These are phyloP conservation scores for Mimosa bimucronata DNA, from an alignment of 306 rosid species.

Conservation along the genomic window DNA sequence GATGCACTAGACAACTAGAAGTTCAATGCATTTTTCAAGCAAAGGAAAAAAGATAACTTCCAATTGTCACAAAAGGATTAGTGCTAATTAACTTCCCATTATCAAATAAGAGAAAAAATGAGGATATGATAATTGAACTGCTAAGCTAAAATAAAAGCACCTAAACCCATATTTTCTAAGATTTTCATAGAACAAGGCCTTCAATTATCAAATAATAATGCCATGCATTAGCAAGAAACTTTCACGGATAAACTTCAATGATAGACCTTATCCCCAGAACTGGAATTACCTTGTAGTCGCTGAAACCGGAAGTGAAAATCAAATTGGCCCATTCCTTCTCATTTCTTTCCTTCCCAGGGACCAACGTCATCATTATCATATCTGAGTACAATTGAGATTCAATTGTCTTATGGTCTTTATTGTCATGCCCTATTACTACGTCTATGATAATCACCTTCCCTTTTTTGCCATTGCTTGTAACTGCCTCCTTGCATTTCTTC, in stretches of 20 bases:
- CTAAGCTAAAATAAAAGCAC: no score
- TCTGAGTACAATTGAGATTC: slow-evolving; percentile 24
- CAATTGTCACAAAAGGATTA: no score
- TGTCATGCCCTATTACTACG: not conserved
- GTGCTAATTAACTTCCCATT: no score
- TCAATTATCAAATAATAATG: not conserved
- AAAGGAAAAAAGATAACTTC: no score
- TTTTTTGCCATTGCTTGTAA: slow-evolving; percentile 7
- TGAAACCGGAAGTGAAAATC: slow-evolving; percentile 31
- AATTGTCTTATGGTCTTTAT: not conserved
- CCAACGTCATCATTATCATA: slow-evolving; percentile 35
- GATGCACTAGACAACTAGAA: no score
- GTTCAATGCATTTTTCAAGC: no score
- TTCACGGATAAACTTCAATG: slow-evolving; percentile 32
- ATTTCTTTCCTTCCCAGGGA: slow-evolving; percentile 35
- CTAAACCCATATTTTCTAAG: no score
- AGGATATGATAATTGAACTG: no score
- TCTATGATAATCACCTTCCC: not conserved
- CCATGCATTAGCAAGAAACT: not conserved
- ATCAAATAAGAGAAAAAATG: no score
- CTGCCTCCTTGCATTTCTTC: slow-evolving; percentile 42
- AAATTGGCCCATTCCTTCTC: slow-evolving; percentile 42
- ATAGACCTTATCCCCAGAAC: slow-evolving; percentile 46
- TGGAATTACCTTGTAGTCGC: slow-evolving; percentile 34
- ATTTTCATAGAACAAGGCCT: not conserved